phyloP scores from a whole-genome alignment of 257 asterid species.

The Galeopsis tetrahit region DNA sequence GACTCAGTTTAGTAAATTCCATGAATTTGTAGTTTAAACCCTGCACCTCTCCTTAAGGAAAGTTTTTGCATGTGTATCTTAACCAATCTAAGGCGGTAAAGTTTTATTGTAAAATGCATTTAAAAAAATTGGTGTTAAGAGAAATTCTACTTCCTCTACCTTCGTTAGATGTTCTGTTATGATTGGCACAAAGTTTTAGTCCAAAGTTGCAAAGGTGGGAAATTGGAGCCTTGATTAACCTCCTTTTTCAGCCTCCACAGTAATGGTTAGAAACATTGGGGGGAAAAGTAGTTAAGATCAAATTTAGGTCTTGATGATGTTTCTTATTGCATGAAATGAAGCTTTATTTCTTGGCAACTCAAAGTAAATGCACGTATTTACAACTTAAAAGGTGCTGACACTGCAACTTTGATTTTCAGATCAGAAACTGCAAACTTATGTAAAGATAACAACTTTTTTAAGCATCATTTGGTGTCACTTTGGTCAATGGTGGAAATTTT shows the following conservation, averaged over 20 bases:
- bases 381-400: neutral
- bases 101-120: neutral
- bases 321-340: neutral
- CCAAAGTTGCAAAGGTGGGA: neutral
- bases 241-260: neutral
- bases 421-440: slow-evolving; percentile 5
- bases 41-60: slow-evolving; percentile 10
- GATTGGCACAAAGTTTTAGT: neutral
- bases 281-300: neutral
- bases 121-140: neutral
- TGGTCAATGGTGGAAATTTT: neutral
- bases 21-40: slow-evolving; percentile 3
- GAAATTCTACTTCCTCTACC: neutral
- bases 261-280: neutral
- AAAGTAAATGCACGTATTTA: neutral
- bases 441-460: slow-evolving; percentile 2
- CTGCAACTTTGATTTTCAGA: neutral
- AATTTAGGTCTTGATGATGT: slow-evolving; percentile 6
- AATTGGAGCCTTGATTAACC: neutral
- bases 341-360: neutral
- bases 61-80: neutral
- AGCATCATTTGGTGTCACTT: neutral
- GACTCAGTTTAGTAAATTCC: neutral
- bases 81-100: slow-evolving; percentile 9
- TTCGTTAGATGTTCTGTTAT: slow-evolving; percentile 3